Evolutionary conservation across 2,329 filamentous ascomycete species (phyloP).

Genomic region (Epichloe hybrida): DNA sequence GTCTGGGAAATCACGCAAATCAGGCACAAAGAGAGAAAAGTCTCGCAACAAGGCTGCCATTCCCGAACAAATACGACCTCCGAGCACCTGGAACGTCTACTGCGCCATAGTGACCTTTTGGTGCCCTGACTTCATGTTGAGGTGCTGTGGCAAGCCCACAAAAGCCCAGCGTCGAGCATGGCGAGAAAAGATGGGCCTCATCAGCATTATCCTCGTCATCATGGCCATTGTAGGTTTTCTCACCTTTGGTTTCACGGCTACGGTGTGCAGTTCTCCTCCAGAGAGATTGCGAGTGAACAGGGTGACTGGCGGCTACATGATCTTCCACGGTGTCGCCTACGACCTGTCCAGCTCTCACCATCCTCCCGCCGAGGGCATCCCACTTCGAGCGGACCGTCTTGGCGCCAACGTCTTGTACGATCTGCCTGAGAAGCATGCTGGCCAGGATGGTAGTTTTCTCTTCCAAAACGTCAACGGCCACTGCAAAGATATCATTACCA

Average conservation of each 20-base stretch:
- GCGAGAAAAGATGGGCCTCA: conserved; percentile 94
- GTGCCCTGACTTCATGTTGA: conserved; percentile 73
- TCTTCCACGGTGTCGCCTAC: conserved; percentile 87
- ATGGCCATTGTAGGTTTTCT: conserved; percentile 86
- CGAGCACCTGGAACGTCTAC: conserved; percentile 89
- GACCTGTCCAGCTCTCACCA: conserved; percentile 67
- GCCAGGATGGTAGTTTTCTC: conserved; percentile 89
- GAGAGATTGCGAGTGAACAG: conserved; percentile 70
- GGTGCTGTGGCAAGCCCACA: conserved; percentile 71
- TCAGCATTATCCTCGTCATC: conserved; percentile 83
- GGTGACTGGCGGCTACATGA: conserved; percentile 75
- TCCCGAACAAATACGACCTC: conserved; percentile 57
- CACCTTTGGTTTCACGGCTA: conserved; percentile 88
- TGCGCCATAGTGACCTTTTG: conserved; percentile 85
- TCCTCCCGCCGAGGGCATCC: conserved; percentile 67
- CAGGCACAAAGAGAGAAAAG: conserved; percentile 31
- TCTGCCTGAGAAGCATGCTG: conserved; percentile 65
- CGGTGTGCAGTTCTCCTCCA: conserved; percentile 65
- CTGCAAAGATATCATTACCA: conserved; percentile 81
- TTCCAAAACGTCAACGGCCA: conserved; percentile 98
- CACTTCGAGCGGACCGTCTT: conserved; percentile 30
- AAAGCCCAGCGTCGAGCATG: conserved; percentile 85
- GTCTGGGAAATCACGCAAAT: conserved; percentile 45
- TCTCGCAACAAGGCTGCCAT: conserved; percentile 35
- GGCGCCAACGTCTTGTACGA: conserved; percentile 77